Conservation (phyloP, 257 asterid genomes). For the Solanum tarapatanum region DNA sequence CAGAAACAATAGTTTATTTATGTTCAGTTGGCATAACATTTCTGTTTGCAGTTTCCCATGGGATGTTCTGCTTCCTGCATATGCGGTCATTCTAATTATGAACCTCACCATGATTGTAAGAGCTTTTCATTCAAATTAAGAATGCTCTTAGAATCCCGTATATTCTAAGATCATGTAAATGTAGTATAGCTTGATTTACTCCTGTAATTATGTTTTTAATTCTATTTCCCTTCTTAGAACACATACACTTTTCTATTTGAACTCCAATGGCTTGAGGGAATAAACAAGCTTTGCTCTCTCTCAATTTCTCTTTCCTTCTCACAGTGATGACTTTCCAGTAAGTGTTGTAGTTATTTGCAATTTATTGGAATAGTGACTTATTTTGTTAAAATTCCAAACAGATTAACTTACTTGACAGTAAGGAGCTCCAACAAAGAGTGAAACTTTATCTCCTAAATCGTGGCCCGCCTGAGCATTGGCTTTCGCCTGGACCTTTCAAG, state of each 20-base stretch:
- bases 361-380: neutral
- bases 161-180: neutral
- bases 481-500: slow-evolving; percentile 66
- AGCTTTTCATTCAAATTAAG: neutral
- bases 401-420: slow-evolving; percentile 82
- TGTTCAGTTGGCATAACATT: neutral
- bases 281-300: neutral
- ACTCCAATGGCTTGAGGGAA: neutral
- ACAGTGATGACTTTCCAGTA: neutral
- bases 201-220: neutral
- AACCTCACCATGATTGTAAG: neutral
- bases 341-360: neutral
- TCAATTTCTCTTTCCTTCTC: neutral
- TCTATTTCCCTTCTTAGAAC: neutral
- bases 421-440: slow-evolving; percentile 90
- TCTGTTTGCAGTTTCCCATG: neutral
- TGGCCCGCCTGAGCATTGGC: slow-evolving; percentile 97
- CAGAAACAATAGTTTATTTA: neutral
- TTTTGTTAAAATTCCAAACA: slow-evolving; percentile 10
- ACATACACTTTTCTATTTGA: neutral
- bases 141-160: neutral
- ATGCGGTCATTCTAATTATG: neutral
- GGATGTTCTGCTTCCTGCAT: neutral
- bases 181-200: neutral
- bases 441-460: slow-evolving; percentile 59